Base-by-base conservation (phyloP, 768 basidiomycete species). In the Rhodosporidiobolus sp. region DNA sequence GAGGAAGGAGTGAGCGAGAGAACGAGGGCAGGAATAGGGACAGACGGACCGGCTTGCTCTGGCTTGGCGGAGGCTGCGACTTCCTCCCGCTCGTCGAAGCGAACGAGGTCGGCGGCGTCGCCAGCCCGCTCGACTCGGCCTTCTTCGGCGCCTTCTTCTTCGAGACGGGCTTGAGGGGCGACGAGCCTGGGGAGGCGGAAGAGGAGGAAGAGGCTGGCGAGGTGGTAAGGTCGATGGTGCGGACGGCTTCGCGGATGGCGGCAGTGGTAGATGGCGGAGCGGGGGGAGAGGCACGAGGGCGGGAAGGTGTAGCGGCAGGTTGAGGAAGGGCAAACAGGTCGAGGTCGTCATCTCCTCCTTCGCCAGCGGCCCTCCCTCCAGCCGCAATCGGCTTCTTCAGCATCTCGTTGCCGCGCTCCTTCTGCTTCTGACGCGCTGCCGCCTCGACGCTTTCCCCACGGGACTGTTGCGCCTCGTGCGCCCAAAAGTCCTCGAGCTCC, bases 401-500 rank as follows among this genome's bases (percentile, higher is more conserved):
- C 53, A 2, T 38, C 22, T 49, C n/a, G 34, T 45, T 55, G 10
- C 53, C 63, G 1, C 12, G 10, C 6, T 19, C 45, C n/a, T n/a
- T 19, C 19, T 22, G 26, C 22, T 26, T 34, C 9, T 62, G 35
- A n/a, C 26, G 22, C 38, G 4, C 4, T 1, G 2, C 7, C 11
- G 7, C 17, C 28, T 5, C 34, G 11, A n/a, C n/a, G n/a, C n/a
- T 54, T 4, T 53, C 24, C n/a, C 4, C 38, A 22, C 70, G 46
- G 2, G 61, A 30, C 30, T 55, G 45, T 17, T 45, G 50, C 26
- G 57, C 34, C 61, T 67, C 65, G 26, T 57, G 46, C 49, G 43
- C 55, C 65, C 61, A 35, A n/a, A 67, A 67, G 6, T 52, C 46
- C 28, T 52, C 38, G 10, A 72, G 32, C 34, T 72, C 62, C 28